These are phyloP conservation scores for Citrullus mucosospermus DNA, from an alignment of 306 rosid species.

Conservation along the genomic window DNA sequence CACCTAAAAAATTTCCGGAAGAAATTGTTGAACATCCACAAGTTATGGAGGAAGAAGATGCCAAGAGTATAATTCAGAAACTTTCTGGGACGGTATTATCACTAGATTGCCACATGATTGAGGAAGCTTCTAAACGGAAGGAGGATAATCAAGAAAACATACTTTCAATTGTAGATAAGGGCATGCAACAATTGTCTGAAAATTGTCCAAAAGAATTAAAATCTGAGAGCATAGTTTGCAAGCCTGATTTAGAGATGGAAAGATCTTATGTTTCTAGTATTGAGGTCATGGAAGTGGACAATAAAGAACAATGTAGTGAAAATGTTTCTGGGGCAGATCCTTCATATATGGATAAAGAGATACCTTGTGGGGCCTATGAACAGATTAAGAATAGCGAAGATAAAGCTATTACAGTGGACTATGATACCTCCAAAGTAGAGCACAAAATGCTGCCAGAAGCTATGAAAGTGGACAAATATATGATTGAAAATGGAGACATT, in stretches of 20 bases:
- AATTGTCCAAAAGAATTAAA: conserved; percentile 21
- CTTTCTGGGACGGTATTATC: conserved; percentile 6
- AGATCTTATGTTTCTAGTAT: conserved; percentile 9
- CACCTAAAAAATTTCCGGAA: conserved; percentile 16
- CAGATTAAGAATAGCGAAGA: conserved; percentile 6
- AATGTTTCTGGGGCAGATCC: conserved; percentile 14
- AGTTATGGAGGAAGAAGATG: conserved; percentile 1
- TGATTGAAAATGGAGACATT: conserved; percentile 19
- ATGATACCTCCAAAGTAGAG: conserved; percentile 3
- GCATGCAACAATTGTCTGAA: conserved; percentile 3
- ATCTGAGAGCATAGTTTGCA: conserved; percentile 11
- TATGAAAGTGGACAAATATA: conserved; percentile 12
- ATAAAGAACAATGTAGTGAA: conserved; percentile 13
- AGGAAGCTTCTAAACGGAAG: conserved; percentile 9
- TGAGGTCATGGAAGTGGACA: conserved; percentile 20
- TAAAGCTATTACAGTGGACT: background rate
- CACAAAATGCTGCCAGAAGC: conserved; percentile 11
- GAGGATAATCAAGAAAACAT: conserved; percentile 8
- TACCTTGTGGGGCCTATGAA: conserved; percentile 11
- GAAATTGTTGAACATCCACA: conserved; percentile 18
- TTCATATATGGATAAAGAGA: conserved; percentile 16
- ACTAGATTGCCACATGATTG: background rate
- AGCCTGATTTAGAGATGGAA: background rate
- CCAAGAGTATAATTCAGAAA: conserved; percentile 13
- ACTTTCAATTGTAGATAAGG: background rate